phyloP scores from a whole-genome alignment of 345 rosid species.

The Triadica sebifera region DNA sequence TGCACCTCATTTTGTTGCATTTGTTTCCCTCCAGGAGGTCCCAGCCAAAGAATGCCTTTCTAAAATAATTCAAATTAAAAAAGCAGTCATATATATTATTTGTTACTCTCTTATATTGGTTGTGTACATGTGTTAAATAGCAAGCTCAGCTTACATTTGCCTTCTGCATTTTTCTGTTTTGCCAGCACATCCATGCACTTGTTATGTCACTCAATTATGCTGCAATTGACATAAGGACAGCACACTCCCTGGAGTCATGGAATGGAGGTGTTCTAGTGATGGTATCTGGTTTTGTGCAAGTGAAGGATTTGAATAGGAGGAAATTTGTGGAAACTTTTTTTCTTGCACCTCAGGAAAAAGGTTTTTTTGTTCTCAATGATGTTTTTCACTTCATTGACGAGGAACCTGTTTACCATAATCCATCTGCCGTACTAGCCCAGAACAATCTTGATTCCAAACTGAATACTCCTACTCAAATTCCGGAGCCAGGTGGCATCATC shows the following conservation, averaged over 20 bases:
- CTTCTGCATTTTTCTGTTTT: slow-evolving; percentile 3
- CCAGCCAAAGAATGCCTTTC: background rate
- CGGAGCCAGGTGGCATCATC: slow-evolving; percentile 47
- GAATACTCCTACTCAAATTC: slow-evolving; percentile 31
- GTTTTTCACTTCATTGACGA: slow-evolving; percentile 31
- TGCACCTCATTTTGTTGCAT: background rate
- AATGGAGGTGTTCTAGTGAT: slow-evolving; percentile 31
- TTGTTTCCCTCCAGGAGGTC: background rate
- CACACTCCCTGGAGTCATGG: slow-evolving; percentile 30
- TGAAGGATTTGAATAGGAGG: slow-evolving; percentile 19
- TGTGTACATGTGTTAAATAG: background rate
- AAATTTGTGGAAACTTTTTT: slow-evolving; percentile 35
- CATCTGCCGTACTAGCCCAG: slow-evolving; percentile 42
- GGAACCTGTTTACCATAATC: slow-evolving; percentile 28
- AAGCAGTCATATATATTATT: background rate
- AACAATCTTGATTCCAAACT: slow-evolving; percentile 40
- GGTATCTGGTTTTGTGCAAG: slow-evolving; percentile 24
- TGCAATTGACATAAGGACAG: slow-evolving; percentile 27
- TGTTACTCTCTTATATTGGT: background rate
- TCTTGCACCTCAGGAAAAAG: slow-evolving; percentile 35
- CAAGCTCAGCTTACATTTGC: background rate
- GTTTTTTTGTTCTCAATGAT: slow-evolving; percentile 35
- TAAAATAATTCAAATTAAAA: too few relatives aligned
- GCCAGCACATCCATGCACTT: slow-evolving; percentile 31
- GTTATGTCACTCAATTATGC: slow-evolving; percentile 26